phyloP scores from a whole-genome alignment of 2,329 filamentous ascomycete genomes.

The Aspergillus aculeatus region DNA sequence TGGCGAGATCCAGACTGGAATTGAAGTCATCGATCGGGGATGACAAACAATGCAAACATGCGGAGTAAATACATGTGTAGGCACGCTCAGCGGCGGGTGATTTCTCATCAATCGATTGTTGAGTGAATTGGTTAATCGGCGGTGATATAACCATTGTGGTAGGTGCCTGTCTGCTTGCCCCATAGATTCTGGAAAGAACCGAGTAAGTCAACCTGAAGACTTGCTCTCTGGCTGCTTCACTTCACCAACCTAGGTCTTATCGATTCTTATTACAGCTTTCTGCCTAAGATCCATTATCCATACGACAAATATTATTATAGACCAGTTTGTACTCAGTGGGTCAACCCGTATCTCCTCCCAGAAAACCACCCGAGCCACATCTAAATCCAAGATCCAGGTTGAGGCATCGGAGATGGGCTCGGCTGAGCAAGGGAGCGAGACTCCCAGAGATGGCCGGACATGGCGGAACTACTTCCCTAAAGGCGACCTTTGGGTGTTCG shows the following conservation, averaged over 20 bases:
- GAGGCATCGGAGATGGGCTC: slow-evolving; percentile 3
- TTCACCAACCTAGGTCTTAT: no score
- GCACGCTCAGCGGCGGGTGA: background rate
- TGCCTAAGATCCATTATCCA: background rate
- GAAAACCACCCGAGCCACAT: background rate
- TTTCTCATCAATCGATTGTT: background rate
- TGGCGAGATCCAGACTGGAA: background rate
- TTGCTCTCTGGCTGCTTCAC: background rate
- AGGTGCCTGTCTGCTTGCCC: background rate
- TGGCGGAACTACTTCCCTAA: slow-evolving; percentile 47
- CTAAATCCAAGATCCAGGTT: background rate
- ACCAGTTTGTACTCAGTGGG: background rate
- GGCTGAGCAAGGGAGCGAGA: slow-evolving; percentile 18
- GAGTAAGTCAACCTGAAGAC: background rate
- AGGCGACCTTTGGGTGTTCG: slow-evolving; percentile 90
- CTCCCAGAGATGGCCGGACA: slow-evolving; percentile 33
- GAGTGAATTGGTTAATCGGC: background rate
- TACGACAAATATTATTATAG: background rate
- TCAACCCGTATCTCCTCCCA: background rate
- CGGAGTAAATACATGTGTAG: background rate
- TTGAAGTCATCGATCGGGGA: background rate
- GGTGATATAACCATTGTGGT: background rate
- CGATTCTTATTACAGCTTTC: no score
- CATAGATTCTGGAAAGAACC: background rate
- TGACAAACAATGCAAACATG: slow-evolving; percentile 30